A percentile compares a stretch with the other conserved stretches of the same genome.
Evolutionary conservation across 1,139 yeast species (phyloP).

Genomic region (Suhomyces coccinellae): DNA sequence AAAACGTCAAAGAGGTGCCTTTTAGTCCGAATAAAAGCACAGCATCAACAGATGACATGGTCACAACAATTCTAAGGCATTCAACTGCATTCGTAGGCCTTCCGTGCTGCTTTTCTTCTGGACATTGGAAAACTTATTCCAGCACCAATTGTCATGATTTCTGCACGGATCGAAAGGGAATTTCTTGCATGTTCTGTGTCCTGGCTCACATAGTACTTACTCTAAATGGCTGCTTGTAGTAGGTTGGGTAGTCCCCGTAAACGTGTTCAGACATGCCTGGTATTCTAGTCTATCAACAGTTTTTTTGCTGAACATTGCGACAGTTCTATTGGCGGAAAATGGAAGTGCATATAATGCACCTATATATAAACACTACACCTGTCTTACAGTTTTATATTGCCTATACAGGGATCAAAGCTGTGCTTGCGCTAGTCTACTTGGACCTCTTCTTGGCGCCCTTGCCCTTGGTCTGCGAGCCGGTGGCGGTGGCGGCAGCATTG

Average conservation of each 20-base stretch:
- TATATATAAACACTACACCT: slow-evolving; percentile 5
- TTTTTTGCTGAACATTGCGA: slow-evolving; percentile 11
- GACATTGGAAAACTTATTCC: not conserved
- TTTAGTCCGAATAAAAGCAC: no score
- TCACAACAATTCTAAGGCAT: no score
- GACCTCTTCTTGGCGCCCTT: slow-evolving; percentile 17
- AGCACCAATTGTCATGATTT: not conserved
- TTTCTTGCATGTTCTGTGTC: not conserved
- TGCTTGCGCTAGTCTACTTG: slow-evolving; percentile 4
- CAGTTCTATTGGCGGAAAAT: slow-evolving; percentile 10
- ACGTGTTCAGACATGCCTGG: slow-evolving; percentile 31
- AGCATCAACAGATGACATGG: no score
- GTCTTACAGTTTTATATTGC: not conserved
- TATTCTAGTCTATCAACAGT: slow-evolving; percentile 1
- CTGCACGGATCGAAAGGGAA: not conserved
- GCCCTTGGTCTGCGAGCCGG: slow-evolving; percentile 16
- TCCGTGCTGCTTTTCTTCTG: not conserved
- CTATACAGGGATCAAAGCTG: not conserved
- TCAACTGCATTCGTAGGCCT: no score
- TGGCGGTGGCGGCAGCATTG: slow-evolving; percentile 12
- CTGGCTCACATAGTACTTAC: slow-evolving; percentile 39
- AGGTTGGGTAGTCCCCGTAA: slow-evolving; percentile 59
- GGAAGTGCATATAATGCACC: not conserved
- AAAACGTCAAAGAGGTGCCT: no score
- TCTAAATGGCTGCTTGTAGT: slow-evolving; percentile 62